Evolutionary conservation across 257 asterid genomes (phyloP), one percentile per base, ranked within the genome.

Genomic region (Sherardia arvensis): DNA sequence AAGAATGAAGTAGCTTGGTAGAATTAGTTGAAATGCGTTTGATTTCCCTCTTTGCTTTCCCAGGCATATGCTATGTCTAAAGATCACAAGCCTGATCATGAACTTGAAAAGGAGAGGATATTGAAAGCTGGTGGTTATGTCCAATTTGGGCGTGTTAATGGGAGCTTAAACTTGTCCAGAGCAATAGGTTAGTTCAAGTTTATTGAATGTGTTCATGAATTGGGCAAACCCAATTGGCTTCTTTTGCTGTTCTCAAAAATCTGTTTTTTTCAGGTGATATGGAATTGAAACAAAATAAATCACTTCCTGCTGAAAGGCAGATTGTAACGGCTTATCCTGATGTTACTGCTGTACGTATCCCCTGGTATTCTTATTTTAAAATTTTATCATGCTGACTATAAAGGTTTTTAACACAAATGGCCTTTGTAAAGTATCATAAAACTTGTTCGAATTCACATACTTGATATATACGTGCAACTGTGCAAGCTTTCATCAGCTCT

Each of bases 21-120:
- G 26, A 38, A 18, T 54, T 55, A 28, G 49, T 30, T 43, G 57
- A 36, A 30, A 27, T 64, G 27, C 40, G 32, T 14, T 21, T 15
- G 48, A 56, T 21, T 15, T 32, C 66, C 26, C 22, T 47, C 1
- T 18, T 8, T 32, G 57, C 74, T 71, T 18, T 75, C 34, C 34
- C 62, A 93, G 97, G 97, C 99, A 38, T 71, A 69, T 65, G 86
- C 87, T 33, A 72, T 93, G 72, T 90, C 97, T 59, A 80, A 82
- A 70, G 99, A 93, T 79, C 99, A 93, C 83, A 93, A 93, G 74
- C 97, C 99, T 54, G 87, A 93, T 68, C 85, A 81, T 73, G 77
- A 66, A 68, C 67, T 61, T 38, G 99, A 93, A 79, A 90, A 76
- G 58, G 86, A 84, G 61, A 84, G 99, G 88, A 93, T 93, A 69